Base-by-base conservation (phyloP, 1,284 basidiomycete genomes). In the Vanrija sp. region DNA sequence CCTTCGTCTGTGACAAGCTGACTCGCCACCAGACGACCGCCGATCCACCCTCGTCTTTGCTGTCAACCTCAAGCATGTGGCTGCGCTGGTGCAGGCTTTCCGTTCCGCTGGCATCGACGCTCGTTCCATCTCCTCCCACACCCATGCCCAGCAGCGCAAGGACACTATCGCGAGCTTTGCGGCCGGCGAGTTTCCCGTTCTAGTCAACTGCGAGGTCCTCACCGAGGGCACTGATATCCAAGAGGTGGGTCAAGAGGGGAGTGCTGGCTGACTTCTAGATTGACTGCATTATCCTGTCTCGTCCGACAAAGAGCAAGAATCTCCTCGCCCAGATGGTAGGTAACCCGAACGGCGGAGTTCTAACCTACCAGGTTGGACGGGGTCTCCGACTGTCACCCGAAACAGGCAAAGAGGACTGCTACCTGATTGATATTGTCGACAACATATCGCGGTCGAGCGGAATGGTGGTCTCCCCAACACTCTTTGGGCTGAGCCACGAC, bases 221-320 rank as follows among this genome's bases (percentile, higher is more conserved):
- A 94, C 91, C 0, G 93, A 96, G 78, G 92, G 92, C 1, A 83
- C 90, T 7, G 91, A 93, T 75, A 89, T 94, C 48, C 90, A 89
- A 0, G 89, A 90, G 56, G 74, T 74, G 46, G 50, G 72, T 57
- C 57, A 29, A 28, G 16, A 19, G 14, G 10, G 38, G 25, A 8
- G 42, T 40, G 28, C 34, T 12, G 50, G n/a, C 23, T 47, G 10
- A 9, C n/a, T 6, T 0, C 1, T 40, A 73, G 65, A 89, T 97
- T 52, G 95, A 98, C 67, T 96, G 93, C 61, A 83, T 97, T 8
- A 74, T 97, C 25, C 80, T 98, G 10, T 91, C 87, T 18, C 82
- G 88, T 34, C 91, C 94, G 10, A 97, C 95, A 0, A 81, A 87
- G 25, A 96, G 92, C 12, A 81, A 85, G 29, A 97, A 95, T 71